Evolutionary conservation across 2,329 filamentous ascomycete species (phyloP), one percentile per base, ranked within the genome.

Genomic region (Thelonectria olida): DNA sequence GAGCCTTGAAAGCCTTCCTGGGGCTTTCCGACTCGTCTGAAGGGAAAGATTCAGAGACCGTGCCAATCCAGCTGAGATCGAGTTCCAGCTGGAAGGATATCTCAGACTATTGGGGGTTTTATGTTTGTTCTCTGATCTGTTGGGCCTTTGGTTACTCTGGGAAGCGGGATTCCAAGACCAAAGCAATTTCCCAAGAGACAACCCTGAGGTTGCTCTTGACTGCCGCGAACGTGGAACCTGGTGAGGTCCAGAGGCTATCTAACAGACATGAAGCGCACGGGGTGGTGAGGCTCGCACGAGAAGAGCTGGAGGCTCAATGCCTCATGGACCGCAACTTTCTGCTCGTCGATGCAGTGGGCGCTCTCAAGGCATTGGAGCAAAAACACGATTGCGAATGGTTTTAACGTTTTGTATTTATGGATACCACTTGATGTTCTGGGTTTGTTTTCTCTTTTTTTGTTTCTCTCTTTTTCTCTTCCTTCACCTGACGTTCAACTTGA

Each of bases 81-180:
- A 64, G 58, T 22, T 64, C 66, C 15, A 47, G 62, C 12, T 72
- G 75, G 58, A 69, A 63, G 17, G 79, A 82, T 53, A 75, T 86
- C 41, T 81, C 80, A 2, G 80, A 84, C 63, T 85, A 84, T 67
- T 87, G 84, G 84, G 81, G 77, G 28, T 68, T 87, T 49, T 88
- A 88, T 67, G 81, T 84, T 7, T 87, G 84, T 63, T 78, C 84
- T 7, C 78, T 89, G 50, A 84, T 88, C 64, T 87, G 83, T 75
- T 89, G 86, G 86, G 84, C 85, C 1, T 85, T 83, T 64, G 80
- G 81, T 2, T 76, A 84, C 58, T 61, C 63, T 8, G 65, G 66
- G 36, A 71, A 65, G 60, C 60, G 64, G 48, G 62, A 58, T 48
- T 66, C 55, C 15, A 61, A 50, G 39, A 64, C 44, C 23, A 65